These are phyloP conservation scores for Puccinia polysora DNA, from an alignment of 1,284 basidiomycete genomes.

Conservation along the genomic window DNA sequence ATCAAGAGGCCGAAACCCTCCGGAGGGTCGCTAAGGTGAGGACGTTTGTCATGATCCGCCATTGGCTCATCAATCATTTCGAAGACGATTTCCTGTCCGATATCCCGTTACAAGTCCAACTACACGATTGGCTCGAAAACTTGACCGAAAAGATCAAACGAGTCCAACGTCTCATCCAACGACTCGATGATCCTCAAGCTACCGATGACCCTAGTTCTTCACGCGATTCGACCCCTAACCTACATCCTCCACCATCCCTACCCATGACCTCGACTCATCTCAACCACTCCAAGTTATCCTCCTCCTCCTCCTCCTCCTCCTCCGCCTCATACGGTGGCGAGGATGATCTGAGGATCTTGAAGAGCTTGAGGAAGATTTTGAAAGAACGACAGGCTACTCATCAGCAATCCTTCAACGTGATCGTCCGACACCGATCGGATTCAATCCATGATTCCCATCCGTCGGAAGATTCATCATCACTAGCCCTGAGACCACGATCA, in stretches of 20 bases:
- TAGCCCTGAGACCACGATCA: slow-evolving; percentile 20
- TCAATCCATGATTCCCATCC: background rate
- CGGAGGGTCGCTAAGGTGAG: slow-evolving; percentile 72
- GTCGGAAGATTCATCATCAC: slow-evolving; percentile 2
- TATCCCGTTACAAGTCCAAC: slow-evolving; percentile 64
- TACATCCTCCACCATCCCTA: slow-evolving; percentile 14
- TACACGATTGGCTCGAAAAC: slow-evolving; percentile 74
- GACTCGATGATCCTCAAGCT: slow-evolving; percentile 5
- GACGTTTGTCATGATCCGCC: slow-evolving; percentile 77
- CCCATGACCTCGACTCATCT: slow-evolving; percentile 27
- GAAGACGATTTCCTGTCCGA: slow-evolving; percentile 77
- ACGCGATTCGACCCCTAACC: background rate
- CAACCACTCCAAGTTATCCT: background rate
- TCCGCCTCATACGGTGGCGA: slow-evolving; percentile 58
- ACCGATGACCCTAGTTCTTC: background rate
- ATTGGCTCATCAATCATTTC: slow-evolving; percentile 82
- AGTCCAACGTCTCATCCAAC: slow-evolving; percentile 58
- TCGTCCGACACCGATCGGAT: background rate
- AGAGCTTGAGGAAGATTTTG: slow-evolving; percentile 71
- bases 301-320: too few species aligned
- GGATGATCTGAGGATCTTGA: slow-evolving; percentile 57
- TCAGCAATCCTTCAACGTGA: slow-evolving; percentile 21
- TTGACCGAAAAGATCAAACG: slow-evolving; percentile 65
- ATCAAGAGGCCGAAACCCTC: slow-evolving; percentile 61
- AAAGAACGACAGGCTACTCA: slow-evolving; percentile 62